Conservation (phyloP, 2,329 filamentous ascomycete genomes). For the Diplocarpon rosae region DNA sequence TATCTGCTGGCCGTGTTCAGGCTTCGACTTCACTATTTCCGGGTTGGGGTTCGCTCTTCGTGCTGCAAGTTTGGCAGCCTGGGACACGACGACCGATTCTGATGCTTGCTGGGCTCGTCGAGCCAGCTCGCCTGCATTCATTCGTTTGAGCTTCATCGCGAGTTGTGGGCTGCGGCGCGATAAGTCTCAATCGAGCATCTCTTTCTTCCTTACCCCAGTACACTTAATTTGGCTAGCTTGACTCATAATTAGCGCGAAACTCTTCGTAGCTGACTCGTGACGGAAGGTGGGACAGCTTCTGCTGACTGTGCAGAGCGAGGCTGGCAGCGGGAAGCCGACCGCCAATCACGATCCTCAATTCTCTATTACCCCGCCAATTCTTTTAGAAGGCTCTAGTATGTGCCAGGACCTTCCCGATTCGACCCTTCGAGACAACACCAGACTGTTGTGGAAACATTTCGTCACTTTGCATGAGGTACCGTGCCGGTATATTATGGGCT, state of each 20-base stretch:
- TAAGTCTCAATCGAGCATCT: no score
- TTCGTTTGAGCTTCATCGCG: slow-evolving; percentile 3
- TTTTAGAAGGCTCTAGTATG: slow-evolving; percentile 3
- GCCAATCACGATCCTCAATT: neutral
- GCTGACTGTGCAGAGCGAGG: neutral
- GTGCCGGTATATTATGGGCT: neutral
- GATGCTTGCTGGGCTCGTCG: slow-evolving; percentile 6
- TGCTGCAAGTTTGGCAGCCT: neutral
- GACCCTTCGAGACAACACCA: slow-evolving; percentile 5
- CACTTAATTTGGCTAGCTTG: no score
- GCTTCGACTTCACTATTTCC: slow-evolving; percentile 6
- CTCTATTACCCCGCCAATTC: no score
- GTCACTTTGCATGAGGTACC: neutral
- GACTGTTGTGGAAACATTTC: slow-evolving; percentile 2
- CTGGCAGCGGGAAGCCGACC: neutral
- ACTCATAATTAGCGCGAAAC: no score
- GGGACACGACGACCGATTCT: neutral
- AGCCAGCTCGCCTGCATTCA: slow-evolving; percentile 4
- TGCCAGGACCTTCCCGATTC: slow-evolving; percentile 4
- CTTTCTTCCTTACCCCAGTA: no score
- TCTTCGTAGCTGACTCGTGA: no score
- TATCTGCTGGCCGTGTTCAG: slow-evolving; percentile 28
- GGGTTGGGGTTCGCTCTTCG: neutral
- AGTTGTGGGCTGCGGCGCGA: neutral
- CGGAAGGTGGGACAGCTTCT: no score